Evolutionary conservation across 2,329 filamentous ascomycete genomes (phyloP).

Genomic region (Alternaria sp.): DNA sequence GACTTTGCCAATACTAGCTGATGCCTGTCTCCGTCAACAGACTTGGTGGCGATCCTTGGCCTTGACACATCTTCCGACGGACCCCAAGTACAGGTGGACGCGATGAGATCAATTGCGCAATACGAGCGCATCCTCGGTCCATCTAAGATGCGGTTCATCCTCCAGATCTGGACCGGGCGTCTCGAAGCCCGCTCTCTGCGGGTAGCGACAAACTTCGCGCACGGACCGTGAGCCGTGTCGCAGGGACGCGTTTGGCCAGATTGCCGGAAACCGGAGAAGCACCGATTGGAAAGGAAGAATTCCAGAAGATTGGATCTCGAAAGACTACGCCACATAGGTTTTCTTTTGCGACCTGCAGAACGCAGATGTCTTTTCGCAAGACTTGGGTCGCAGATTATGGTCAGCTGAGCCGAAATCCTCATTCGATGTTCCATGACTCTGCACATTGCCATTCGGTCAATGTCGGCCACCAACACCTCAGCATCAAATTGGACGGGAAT

Average conservation of each 20-base stretch:
- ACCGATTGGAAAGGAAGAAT: constrained; percentile 5
- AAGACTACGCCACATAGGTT: not conserved
- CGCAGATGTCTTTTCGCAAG: not conserved
- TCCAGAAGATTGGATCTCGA: not conserved
- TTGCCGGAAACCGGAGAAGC: not conserved
- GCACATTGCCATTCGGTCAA: not conserved
- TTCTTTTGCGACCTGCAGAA: not conserved
- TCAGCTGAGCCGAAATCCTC: not conserved
- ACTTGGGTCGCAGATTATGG: not conserved
- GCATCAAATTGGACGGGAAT: not conserved
- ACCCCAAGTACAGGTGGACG: not conserved
- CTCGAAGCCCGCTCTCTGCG: not conserved
- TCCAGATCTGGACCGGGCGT: not conserved
- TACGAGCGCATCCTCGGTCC: not conserved
- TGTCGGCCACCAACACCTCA: not conserved
- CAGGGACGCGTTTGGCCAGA: not conserved
- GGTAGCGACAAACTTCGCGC: not conserved
- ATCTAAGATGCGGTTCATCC: not conserved
- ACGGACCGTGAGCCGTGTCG: not conserved
- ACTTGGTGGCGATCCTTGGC: not conserved
- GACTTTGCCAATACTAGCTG: not conserved
- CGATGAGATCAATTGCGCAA: not conserved
- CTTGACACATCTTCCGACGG: not conserved
- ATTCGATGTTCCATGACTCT: not conserved
- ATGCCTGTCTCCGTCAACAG: not conserved